Evolutionary conservation across 208 protist genomes (phyloP).

Genomic region (Trypanosoma scelopori): DNA sequence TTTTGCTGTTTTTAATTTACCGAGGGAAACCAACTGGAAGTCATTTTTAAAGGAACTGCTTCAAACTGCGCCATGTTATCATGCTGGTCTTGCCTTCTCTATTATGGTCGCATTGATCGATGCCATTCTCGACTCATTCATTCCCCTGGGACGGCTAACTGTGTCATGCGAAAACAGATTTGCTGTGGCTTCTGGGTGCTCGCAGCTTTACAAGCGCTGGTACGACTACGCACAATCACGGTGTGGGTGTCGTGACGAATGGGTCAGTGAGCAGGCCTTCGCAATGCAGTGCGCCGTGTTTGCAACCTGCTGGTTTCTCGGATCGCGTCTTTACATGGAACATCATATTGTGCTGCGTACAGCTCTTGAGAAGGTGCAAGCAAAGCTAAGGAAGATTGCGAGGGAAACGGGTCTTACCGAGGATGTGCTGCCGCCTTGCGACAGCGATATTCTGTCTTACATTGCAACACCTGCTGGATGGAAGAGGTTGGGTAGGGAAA

Average conservation of each 20-base stretch:
- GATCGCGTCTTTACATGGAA: constrained; percentile 25
- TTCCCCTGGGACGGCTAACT: neutral
- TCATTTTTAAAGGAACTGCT: constrained; percentile 39
- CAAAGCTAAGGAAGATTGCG: constrained; percentile 18
- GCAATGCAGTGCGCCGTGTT: constrained; percentile 58
- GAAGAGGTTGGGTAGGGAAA: constrained; percentile 58
- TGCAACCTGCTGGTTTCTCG: constrained; percentile 58
- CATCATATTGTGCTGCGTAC: constrained; percentile 14
- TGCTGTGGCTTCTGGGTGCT: constrained; percentile 35
- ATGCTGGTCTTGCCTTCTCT: constrained; percentile 27
- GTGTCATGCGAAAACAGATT: constrained; percentile 27
- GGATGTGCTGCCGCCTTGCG: constrained; percentile 28
- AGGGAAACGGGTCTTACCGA: constrained; percentile 30
- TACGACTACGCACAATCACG: constrained; percentile 43
- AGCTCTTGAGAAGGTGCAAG: constrained; percentile 18
- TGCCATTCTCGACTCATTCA: constrained; percentile 17
- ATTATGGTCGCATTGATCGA: constrained; percentile 47
- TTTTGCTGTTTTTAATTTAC: constrained; percentile 50
- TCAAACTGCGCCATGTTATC: constrained; percentile 22
- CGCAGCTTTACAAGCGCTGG: constrained; percentile 55
- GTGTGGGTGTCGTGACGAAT: constrained; percentile 32
- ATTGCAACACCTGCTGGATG: constrained; percentile 59
- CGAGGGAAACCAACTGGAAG: constrained; percentile 38
- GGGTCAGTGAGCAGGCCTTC: constrained; percentile 38
- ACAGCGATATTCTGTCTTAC: constrained; percentile 39